Base-by-base conservation (phyloP, 345 rosid genomes). In the Rhizophora mangle region DNA sequence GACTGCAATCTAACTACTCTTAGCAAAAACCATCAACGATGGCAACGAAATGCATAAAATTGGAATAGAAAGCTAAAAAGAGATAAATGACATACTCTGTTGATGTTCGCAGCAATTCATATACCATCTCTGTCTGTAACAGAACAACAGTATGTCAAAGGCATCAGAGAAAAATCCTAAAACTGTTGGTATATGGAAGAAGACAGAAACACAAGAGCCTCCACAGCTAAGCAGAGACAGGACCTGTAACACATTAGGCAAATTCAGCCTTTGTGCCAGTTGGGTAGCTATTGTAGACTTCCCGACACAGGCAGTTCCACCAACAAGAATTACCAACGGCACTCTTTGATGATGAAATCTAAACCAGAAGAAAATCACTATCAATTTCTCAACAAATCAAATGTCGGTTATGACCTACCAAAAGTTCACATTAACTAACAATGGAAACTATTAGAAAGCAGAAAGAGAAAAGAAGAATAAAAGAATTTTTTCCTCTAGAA, bases 271-370 rank as follows among this genome's bases (percentile, higher is more conserved):
- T 66, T 96, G 99, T 60, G 99, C 99, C 36, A 96, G 92, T 77
- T 96, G 99, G 72, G 99, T 92, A 8, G 99, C 98, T 71, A 92
- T 86, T 34, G 99, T 96, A 22, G 99, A 96, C 82, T 96, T 96
- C 34, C 99, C 99, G 30, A 89, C 98, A 76, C 99, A 92, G 27
- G 97, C 98, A 60, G 99, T 90, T 82, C 99, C 99, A 43, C 98
- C 92, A 65, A 96, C 98, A 84, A 96, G 99, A 69, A 96, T 96
- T 30, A 96, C 96, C 70, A 96, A 80, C 19, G 99, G 99, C 76
- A 92, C 98, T 67, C 99, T 92, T 78, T 87, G 97, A 81, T 96
- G 98, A 83, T 96, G 97, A 85, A 96, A 96, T 80, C 99, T 96
- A 78, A 69, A 71, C 26, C 26, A 70, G 37, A 34, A 72, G 30